These are phyloP conservation scores for Heliosperma pusillum DNA, from an alignment of 148 eudicot genomes.

Conservation along the genomic window DNA sequence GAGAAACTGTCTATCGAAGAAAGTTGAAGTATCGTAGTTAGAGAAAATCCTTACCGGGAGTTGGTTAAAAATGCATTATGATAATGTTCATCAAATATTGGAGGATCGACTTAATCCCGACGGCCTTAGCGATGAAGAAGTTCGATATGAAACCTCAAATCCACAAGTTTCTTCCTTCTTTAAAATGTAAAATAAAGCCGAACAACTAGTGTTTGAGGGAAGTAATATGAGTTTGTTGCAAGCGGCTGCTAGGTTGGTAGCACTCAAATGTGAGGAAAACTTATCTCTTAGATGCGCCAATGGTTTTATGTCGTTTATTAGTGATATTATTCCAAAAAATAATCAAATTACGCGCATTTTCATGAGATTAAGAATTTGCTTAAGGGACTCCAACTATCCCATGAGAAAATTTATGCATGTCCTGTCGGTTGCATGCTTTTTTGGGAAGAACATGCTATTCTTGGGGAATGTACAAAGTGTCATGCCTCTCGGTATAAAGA, in stretches of 20 bases:
- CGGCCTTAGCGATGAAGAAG: background rate
- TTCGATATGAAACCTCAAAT: background rate
- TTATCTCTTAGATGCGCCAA: background rate
- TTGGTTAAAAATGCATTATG: too few relatives aligned
- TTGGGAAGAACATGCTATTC: too few relatives aligned
- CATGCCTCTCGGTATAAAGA: too few relatives aligned
- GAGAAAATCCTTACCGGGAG: background rate
- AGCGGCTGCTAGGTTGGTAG: background rate
- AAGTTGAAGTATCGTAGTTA: too few relatives aligned
- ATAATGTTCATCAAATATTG: background rate
- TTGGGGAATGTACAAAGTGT: too few relatives aligned
- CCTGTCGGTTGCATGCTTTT: too few relatives aligned
- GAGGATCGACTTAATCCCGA: background rate
- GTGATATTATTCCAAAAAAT: background rate
- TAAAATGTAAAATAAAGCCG: background rate
- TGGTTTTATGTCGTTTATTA: background rate
- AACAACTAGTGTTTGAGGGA: background rate
- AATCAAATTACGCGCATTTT: background rate
- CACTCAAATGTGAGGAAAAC: background rate
- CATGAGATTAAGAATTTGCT: too few relatives aligned
- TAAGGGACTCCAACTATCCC: too few relatives aligned
- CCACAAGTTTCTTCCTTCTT: background rate
- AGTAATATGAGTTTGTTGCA: background rate
- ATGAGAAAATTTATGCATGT: too few relatives aligned
- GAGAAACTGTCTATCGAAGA: too few relatives aligned